Evolutionary conservation across 1,284 basidiomycete genomes (phyloP).

Genomic region (Hypsizygus ulmarius): DNA sequence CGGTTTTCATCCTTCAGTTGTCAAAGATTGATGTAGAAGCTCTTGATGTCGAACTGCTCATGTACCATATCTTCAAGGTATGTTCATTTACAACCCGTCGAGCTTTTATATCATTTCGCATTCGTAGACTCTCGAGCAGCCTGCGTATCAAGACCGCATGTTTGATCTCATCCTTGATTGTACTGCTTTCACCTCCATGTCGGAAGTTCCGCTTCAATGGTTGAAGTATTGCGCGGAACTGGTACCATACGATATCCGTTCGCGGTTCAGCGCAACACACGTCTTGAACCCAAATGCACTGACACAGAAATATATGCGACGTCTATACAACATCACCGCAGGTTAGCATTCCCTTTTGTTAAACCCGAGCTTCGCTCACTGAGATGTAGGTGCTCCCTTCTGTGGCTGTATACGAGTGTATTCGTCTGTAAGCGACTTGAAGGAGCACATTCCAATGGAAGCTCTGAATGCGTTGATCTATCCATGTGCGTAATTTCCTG

Average conservation of each 20-base stretch:
- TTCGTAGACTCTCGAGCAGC: conserved; percentile 39
- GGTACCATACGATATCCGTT: conserved; percentile 66
- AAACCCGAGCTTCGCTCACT: neutral
- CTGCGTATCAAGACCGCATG: conserved; percentile 43
- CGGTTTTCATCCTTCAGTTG: conserved; percentile 61
- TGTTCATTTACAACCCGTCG: conserved; percentile 12
- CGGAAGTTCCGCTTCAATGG: conserved; percentile 82
- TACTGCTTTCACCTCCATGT: conserved; percentile 74
- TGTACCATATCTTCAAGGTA: conserved; percentile 82
- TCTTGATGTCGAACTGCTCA: conserved; percentile 82
- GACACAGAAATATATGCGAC: conserved; percentile 71
- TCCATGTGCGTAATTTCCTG: conserved; percentile 41
- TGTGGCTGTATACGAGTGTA: conserved; percentile 56
- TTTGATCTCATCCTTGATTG: conserved; percentile 84
- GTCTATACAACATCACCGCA: conserved; percentile 71
- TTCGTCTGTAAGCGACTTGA: conserved; percentile 56
- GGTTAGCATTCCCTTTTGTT: conserved; percentile 43
- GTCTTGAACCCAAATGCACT: conserved; percentile 80
- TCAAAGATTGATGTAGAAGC: conserved; percentile 78
- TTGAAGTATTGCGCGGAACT: conserved; percentile 78
- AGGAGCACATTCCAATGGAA: conserved; percentile 50
- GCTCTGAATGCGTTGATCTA: conserved; percentile 49
- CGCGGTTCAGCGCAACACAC: conserved; percentile 56
- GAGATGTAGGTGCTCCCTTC: conserved; percentile 49
- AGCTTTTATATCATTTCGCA: neutral